phyloP scores from a whole-genome alignment of 129 eudicot genomes.

The Pseudognaphalium luteoalbum region DNA sequence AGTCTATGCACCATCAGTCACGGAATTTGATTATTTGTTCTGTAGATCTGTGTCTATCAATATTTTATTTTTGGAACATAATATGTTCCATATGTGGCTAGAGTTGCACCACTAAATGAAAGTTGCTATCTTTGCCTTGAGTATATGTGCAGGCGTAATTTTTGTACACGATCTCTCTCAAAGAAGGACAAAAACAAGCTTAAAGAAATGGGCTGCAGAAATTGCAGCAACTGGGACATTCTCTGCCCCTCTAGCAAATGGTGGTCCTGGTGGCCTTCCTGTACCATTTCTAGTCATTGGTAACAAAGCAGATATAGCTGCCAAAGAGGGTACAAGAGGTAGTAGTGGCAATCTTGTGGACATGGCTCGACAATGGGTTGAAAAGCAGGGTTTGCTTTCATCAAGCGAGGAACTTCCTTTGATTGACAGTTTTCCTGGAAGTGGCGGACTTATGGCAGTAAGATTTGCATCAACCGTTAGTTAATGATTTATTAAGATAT shows the following conservation, averaged over 20 bases:
- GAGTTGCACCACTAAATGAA: constrained; percentile 3
- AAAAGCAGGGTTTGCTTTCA: constrained; percentile 93
- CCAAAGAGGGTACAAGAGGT: constrained; percentile 75
- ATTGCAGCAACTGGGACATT: constrained; percentile 82
- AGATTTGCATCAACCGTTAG: constrained; percentile 27
- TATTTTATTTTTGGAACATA: not conserved
- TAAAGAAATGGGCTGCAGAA: constrained; percentile 94
- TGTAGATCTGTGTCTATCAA: not conserved
- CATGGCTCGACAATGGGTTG: constrained; percentile 91
- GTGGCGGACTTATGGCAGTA: constrained; percentile 84
- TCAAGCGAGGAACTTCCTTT: constrained; percentile 84
- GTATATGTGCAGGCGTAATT: constrained; percentile 63
- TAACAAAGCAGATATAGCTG: constrained; percentile 92
- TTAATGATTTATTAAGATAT: constrained; percentile 4
- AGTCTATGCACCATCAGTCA: not conserved
- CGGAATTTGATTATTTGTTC: not conserved
- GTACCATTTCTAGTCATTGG: constrained; percentile 89
- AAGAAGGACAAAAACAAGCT: constrained; percentile 86
- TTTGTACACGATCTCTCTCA: constrained; percentile 97
- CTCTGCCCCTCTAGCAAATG: constrained; percentile 86
- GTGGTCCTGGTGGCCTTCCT: constrained; percentile 96
- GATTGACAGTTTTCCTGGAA: constrained; percentile 84
- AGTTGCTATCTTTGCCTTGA: constrained; percentile 16
- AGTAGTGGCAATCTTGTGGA: constrained; percentile 99
- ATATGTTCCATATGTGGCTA: constrained; percentile 2